Evolutionary conservation across 2,329 filamentous ascomycete genomes (phyloP).

Genomic region (Botryotinia calthae): DNA sequence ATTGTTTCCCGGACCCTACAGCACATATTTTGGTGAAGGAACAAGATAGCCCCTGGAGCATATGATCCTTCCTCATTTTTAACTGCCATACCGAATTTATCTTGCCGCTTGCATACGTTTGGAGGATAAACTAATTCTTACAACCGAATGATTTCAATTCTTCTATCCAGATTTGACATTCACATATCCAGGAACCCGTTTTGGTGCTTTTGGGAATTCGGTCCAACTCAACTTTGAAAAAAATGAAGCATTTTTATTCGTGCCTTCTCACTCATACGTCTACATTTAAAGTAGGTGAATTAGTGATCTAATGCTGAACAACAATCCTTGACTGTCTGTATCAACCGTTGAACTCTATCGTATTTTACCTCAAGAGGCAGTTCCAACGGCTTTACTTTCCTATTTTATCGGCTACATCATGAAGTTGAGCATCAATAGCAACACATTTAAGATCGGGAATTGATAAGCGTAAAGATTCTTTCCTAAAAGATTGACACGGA

Average conservation of each 20-base stretch:
- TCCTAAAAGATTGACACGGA: neutral
- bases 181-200: neutral
- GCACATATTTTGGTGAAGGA: slow-evolving; percentile 14
- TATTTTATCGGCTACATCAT: neutral
- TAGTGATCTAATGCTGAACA: neutral
- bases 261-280: neutral
- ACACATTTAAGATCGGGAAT: neutral
- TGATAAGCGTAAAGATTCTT: neutral
- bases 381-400: neutral
- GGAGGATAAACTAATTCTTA: neutral
- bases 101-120: neutral
- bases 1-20: slow-evolving; percentile 22
- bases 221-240: neutral
- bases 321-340: neutral
- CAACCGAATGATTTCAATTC: neutral
- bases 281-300: neutral
- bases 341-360: neutral
- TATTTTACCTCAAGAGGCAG: neutral
- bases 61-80: neutral
- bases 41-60: neutral
- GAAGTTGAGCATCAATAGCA: neutral
- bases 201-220: neutral
- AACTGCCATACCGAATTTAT: neutral
- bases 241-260: neutral
- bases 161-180: neutral